phyloP scores from a whole-genome alignment of 176 grass and related monocot species.

The Miscanthus lutarioriparius region DNA sequence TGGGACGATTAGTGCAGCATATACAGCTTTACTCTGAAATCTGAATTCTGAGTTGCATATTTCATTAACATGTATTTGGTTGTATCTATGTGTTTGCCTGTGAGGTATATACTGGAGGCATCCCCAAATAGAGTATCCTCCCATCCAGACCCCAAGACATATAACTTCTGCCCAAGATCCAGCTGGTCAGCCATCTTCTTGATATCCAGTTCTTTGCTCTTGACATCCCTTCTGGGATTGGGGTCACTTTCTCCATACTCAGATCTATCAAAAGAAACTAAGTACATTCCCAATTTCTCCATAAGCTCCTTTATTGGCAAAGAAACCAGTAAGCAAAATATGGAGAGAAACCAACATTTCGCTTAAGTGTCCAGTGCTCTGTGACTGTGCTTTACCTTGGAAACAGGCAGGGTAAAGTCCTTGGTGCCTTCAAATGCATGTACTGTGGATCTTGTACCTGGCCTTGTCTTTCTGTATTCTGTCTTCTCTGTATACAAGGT shows the following conservation, averaged over 20 bases:
- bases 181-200: conserved; percentile 66
- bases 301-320: conserved; percentile 53
- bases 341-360: neutral
- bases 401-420: conserved; percentile 49
- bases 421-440: conserved; percentile 56
- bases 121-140: conserved; percentile 64
- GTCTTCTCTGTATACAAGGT: conserved; percentile 52
- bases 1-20: conserved; percentile 49
- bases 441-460: conserved; percentile 50
- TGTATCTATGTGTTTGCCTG: conserved; percentile 22
- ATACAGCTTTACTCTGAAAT: conserved; percentile 9
- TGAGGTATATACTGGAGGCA: conserved; percentile 73
- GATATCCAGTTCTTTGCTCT: conserved; percentile 66
- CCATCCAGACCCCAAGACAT: conserved; percentile 63
- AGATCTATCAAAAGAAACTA: conserved; percentile 66
- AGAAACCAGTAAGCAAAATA: conserved; percentile 12
- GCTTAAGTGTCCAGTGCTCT: neutral
- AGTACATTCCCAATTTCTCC: conserved; percentile 62
- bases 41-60: conserved; percentile 15
- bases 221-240: conserved; percentile 53
- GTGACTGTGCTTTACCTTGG: conserved; percentile 43
- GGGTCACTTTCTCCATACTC: conserved; percentile 81
- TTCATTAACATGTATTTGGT: neutral
- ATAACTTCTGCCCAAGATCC: conserved; percentile 35
- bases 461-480: conserved; percentile 45